Base-by-base conservation (phyloP, 805 yeast species). In the Candida broadrunensis region DNA sequence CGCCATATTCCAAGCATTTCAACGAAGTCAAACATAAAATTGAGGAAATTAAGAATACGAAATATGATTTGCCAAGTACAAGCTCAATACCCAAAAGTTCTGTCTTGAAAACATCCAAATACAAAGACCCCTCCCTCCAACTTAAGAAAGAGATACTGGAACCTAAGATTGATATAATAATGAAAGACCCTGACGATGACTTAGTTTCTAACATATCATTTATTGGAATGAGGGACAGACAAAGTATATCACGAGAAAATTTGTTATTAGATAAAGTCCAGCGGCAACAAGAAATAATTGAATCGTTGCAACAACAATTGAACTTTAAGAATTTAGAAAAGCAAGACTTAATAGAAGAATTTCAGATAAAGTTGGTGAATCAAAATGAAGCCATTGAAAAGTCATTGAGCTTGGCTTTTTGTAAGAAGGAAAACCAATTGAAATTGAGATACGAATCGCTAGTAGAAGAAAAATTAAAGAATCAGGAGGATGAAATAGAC, bases 1-100 rank as follows among this genome's bases (percentile, higher is more conserved):
- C 7, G 4, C 11, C 9, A 6, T 9, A 15, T 17, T 34, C 36
- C 5, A 41, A 37, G 14, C 40, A 42, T 38, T 55, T 56, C 25
- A 49, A 51, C 15, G 52, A 50, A 21, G 44, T 63, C 25, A 50
- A 50, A 33, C 54, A 50, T 25, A 52, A 50, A 18, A 59, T 62
- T 17, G 41, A 48, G 13, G 50, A 50, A 33, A 55, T 58, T 33
- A 53, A 49, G 18, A 47, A 46, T 26, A 49, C 52, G 6, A 47
- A 48, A 14, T 58, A 49, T 38, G 54, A 50, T 5, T 25, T 55
- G 15, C 62, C 62, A 20, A 24, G 24, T 9, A 6, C 24, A 21
- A 21, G n/a, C n/a, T n/a, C n/a, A n/a, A n/a, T n/a, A n/a, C n/a
- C n/a, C n/a, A n/a, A n/a, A n/a, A n/a, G n/a, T n/a, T n/a, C n/a